Evolutionary conservation across 257 asterid genomes (phyloP), one percentile per base, ranked within the genome.

Genomic region (Solanum virginianum): DNA sequence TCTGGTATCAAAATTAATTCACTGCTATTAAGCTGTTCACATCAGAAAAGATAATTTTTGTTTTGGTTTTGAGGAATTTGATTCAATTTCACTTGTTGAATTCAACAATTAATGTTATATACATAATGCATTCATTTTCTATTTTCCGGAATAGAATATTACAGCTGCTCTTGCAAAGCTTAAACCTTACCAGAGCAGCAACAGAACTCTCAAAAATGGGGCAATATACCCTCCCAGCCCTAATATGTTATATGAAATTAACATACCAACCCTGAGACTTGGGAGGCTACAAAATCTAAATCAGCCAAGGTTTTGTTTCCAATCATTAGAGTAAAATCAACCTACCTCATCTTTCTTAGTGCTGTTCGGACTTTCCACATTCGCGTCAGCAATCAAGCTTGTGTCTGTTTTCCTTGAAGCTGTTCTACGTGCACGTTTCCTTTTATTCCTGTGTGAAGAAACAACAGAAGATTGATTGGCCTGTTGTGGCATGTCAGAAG

Each of bases 401-500:
- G 88, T 49, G 59, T 65, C 71, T 57, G 47, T 87, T 79, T 89
- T 88, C 86, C 85, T 85, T 65, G 89, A 56, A 45, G 70, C 84
- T n/a, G 85, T 59, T 83, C 87, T 81, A 70, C 90, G 82, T 12
- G 86, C 85, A 39, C 92, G 93, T 88, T 92, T 94, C 87, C 93
- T 91, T 41, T 89, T 85, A 45, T 87, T 89, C 88, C 85, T 90
- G 15, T 82, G 63, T 54, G 85, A 32, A 36, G 79, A 22, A 53
- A 65, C 88, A 54, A 74, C 81, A 43, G 87, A 57, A 53, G 39
- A 79, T 22, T 15, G 80, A 69, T 66, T 66, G 59, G 56, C 71
- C 75, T 85, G 88, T 83, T 84, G 80, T 7, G 45, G 80, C 45
- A 70, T 80, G 62, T 90, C 86, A 69, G 45, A 71, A 4, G 68